Evolutionary conservation across 805 yeast species (phyloP), one percentile per base, ranked within the genome.

Genomic region (Candida fluviatilis): DNA sequence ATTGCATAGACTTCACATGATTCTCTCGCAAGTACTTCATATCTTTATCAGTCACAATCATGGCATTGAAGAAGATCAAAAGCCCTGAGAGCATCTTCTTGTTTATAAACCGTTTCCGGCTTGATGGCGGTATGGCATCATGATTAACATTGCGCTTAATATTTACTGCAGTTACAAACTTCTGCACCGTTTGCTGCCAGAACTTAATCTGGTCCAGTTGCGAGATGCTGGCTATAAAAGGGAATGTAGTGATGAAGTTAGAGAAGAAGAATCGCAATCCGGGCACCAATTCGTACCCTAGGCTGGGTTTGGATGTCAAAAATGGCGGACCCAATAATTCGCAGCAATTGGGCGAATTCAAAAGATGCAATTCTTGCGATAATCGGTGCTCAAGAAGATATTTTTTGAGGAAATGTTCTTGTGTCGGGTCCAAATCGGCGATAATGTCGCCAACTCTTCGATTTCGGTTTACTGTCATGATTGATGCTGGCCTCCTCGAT

Each of bases 401-500:
- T 51, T 95, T 79, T 59, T 91, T 91, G 38, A 93, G 71, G 57
- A 84, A 85, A 53, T 91, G 97, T 59, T 88, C 95, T 56, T 90
- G 87, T 0, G 75, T 68, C 2, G 90, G 77, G 11, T 78, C 60
- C 34, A 83, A 36, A 13, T 31, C 38, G 5, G 13, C 11, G 13
- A 35, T 11, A 12, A 37, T 8, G 5, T 34, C 38, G 23, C 24
- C n/a, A 13, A 33, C n/a, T 10, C 17, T 17, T 13, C 18, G n/a
- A 12, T 33, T 19, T 12, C 12, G 13, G 15, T 10, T 6, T 7
- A 23, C 23, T 10, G 28, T 15, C 35, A 33, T 33, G 14, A 21
- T 10, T 21, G 8, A 6, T 6, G 10, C 10, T 10, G 10, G 24
- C 10, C 10, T 21, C 6, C 24, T 10, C 24, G 24, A n/a, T n/a